phyloP scores from a whole-genome alignment of 148 eudicot species.

The Arbutus unedo region DNA sequence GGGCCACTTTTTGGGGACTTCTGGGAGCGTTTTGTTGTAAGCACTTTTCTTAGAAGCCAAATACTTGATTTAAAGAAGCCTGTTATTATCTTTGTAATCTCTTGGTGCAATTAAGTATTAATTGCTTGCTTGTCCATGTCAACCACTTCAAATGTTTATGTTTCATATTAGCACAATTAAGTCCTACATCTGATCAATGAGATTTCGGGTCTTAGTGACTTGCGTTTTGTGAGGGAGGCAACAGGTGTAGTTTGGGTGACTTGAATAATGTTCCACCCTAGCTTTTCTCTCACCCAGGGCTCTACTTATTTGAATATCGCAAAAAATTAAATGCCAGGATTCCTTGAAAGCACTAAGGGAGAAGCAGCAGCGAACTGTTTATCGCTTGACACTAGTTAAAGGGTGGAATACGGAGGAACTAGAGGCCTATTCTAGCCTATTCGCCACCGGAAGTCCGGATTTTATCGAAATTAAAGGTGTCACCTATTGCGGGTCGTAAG shows the following conservation, averaged over 20 bases:
- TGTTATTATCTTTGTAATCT: neutral
- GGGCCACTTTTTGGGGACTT: constrained; percentile 97
- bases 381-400: constrained; percentile 88
- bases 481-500: constrained; percentile 99
- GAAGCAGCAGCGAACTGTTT: constrained; percentile 93
- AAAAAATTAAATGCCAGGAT: constrained; percentile 47
- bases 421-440: constrained; percentile 84
- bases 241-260: neutral
- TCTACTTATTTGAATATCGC: neutral
- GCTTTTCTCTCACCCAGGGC: neutral
- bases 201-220: neutral
- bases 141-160: neutral
- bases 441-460: constrained; percentile 75
- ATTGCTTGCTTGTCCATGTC: neutral
- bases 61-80: neutral
- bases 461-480: constrained; percentile 97
- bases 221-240: neutral
- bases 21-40: constrained; percentile 93
- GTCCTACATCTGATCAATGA: neutral
- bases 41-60: constrained; percentile 19
- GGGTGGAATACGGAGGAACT: constrained; percentile 98
- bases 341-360: constrained; percentile 77
- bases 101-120: too few species aligned
- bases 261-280: neutral
- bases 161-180: neutral